Conservation (phyloP, 2,329 filamentous ascomycete genomes). For the Dissoconium aciculare region DNA sequence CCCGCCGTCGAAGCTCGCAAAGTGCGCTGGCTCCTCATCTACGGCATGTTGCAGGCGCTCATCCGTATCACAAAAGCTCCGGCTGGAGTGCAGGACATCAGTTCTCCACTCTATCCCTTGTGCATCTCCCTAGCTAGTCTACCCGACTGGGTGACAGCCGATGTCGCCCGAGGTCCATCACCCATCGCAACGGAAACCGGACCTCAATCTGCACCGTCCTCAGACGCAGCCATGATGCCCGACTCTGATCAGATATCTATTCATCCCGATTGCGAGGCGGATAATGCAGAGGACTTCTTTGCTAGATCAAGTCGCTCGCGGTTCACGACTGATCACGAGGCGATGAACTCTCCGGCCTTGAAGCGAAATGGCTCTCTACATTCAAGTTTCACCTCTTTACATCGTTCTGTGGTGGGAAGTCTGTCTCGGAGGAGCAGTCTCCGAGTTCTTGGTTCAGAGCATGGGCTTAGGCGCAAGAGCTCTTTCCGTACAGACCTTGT, state of each 20-base stretch:
- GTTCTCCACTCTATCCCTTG: conserved; percentile 44
- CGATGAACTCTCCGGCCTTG: conserved; percentile 10
- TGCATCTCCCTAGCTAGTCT: conserved; percentile 32
- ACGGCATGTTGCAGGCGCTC: conserved; percentile 58
- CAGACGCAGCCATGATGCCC: not conserved
- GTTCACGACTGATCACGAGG: conserved; percentile 8
- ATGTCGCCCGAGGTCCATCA: not conserved
- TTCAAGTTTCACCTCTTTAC: conserved; percentile 22
- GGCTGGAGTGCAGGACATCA: conserved; percentile 42
- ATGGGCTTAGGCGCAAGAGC: conserved; percentile 9
- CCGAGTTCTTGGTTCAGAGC: too few relatives aligned
- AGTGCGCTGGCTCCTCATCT: conserved; percentile 64
- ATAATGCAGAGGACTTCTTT: conserved; percentile 25
- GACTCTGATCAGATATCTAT: conserved; percentile 21
- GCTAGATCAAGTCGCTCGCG: conserved; percentile 13
- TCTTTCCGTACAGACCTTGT: conserved; percentile 18
- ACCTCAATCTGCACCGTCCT: not conserved
- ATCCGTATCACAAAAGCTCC: conserved; percentile 48
- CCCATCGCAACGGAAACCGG: not conserved
- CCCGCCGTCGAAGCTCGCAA: conserved; percentile 55
- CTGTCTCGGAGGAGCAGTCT: conserved; percentile 14
- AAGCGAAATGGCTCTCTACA: conserved; percentile 10
- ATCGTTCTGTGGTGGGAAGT: conserved; percentile 19
- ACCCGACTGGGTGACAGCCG: conserved; percentile 25
- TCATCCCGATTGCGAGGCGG: conserved; percentile 33